These are phyloP conservation scores for Cercospora brassicicola DNA, from an alignment of 2,329 filamentous ascomycete genomes.

Conservation along the genomic window DNA sequence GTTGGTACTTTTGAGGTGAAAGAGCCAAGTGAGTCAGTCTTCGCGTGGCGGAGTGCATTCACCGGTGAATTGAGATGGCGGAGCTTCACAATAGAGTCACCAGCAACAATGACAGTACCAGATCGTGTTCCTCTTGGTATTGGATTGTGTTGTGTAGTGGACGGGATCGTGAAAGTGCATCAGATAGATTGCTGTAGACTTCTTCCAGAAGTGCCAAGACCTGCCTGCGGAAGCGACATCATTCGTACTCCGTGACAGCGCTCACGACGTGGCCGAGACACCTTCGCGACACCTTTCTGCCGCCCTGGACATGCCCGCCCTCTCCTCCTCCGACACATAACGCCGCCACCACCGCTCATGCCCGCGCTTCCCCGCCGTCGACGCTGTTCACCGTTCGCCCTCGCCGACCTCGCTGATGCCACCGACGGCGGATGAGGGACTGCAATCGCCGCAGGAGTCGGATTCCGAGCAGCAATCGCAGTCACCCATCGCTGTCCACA, in stretches of 20 bases:
- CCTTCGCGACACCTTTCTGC: background rate
- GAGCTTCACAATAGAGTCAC: background rate
- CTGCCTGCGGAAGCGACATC: background rate
- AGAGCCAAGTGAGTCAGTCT: constrained; percentile 26
- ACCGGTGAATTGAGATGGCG: constrained; percentile 19
- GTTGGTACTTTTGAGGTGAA: constrained; percentile 9
- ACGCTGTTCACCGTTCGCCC: background rate
- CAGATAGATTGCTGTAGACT: background rate
- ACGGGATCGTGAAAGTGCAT: background rate
- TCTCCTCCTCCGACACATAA: background rate
- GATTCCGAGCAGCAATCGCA: constrained; percentile 61
- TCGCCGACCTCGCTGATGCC: constrained; percentile 55
- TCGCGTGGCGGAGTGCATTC: constrained; percentile 24
- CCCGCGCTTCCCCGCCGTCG: background rate
- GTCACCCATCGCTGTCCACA: constrained; percentile 60
- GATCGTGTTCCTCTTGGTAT: background rate
- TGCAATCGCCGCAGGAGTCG: constrained; percentile 68
- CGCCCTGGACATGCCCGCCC: background rate
- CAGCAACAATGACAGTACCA: background rate
- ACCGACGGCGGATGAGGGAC: constrained; percentile 63
- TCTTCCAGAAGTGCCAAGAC: background rate
- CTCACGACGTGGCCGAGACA: background rate
- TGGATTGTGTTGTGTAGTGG: background rate
- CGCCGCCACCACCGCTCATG: background rate
- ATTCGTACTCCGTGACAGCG: background rate